Percentiles rank a stretch among this genome's conserved stretches.
Conservation (phyloP, 2,329 filamentous ascomycete genomes). For the Rhinocladiella similis region DNA sequence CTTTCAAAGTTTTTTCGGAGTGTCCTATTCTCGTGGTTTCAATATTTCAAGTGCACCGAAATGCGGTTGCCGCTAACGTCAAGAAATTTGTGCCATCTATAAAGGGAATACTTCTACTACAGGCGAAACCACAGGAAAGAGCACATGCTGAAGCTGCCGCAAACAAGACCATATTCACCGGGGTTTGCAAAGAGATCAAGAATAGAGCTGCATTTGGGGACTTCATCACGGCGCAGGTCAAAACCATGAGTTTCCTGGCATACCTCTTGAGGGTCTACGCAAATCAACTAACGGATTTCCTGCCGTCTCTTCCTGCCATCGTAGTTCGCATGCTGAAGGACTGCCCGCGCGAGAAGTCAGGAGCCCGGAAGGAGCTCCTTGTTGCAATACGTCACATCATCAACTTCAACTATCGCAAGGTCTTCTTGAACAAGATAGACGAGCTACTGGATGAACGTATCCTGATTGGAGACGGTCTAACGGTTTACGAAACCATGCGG, state of each 20-base stretch:
- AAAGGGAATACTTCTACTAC: conserved; percentile 81
- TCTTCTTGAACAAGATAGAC: conserved; percentile 92
- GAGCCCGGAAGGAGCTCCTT: conserved; percentile 87
- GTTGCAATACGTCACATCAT: conserved; percentile 98
- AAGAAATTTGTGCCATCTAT: conserved; percentile 91
- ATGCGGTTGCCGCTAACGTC: conserved; percentile 78
- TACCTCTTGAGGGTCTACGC: conserved; percentile 88
- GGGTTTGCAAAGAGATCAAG: conserved; percentile 89
- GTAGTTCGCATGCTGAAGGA: conserved; percentile 90
- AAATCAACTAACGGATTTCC: conserved; percentile 81
- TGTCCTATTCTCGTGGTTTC: conserved; percentile 99
- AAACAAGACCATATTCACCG: conserved; percentile 81
- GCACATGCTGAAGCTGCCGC: conserved; percentile 83
- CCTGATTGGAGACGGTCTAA: conserved; percentile 90
- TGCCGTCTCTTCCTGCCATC: conserved; percentile 80
- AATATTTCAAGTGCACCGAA: conserved; percentile 90
- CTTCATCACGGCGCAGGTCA: conserved; percentile 96
- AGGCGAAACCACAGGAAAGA: conserved; percentile 90
- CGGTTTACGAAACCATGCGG: conserved; percentile 94
- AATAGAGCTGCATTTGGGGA: conserved; percentile 94
- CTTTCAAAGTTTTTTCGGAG: conserved; percentile 96
- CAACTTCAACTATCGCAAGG: conserved; percentile 96
- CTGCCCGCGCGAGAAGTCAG: conserved; percentile 91
- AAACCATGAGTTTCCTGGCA: conserved; percentile 98
- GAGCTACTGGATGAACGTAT: conserved; percentile 92